These are phyloP conservation scores for Fraxinus cuspidata DNA, from an alignment of 257 asterid genomes.

Conservation along the genomic window DNA sequence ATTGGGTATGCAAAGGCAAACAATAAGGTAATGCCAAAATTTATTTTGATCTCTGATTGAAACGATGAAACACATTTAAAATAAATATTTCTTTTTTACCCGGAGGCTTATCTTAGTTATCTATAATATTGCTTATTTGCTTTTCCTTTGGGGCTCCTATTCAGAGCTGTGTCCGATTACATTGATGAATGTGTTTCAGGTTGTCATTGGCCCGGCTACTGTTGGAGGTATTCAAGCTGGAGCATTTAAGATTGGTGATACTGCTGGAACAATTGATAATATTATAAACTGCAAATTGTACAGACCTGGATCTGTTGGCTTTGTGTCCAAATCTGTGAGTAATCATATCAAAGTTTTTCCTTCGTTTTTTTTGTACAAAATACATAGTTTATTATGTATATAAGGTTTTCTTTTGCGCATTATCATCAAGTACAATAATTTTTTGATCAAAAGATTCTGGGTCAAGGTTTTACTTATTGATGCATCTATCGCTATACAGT, in stretches of 20 bases:
- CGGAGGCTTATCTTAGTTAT: not conserved
- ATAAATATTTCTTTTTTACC: not conserved
- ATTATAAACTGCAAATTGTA: constrained; percentile 90
- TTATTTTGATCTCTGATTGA: constrained; percentile 2
- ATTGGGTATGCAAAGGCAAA: constrained; percentile 95
- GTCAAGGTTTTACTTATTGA: constrained; percentile 13
- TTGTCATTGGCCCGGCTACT: constrained; percentile 95
- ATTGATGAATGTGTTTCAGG: constrained; percentile 46
- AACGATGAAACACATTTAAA: not conserved
- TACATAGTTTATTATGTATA: not conserved
- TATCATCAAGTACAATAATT: not conserved
- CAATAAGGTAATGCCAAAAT: constrained; percentile 64
- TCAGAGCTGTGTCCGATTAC: constrained; percentile 19
- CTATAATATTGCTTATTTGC: constrained; percentile 1
- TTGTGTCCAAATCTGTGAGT: constrained; percentile 96
- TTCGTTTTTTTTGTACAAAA: not conserved
- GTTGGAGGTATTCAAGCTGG: constrained; percentile 99
- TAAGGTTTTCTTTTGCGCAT: not conserved
- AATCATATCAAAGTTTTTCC: constrained; percentile 15
- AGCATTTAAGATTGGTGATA: constrained; percentile 97
- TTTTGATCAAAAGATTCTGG: not conserved
- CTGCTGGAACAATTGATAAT: constrained; percentile 98
- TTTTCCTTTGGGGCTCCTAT: constrained; percentile 4
- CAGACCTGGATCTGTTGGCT: constrained; percentile 98
- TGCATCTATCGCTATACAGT: constrained; percentile 1